Evolutionary conservation across 441 rosid genomes (phyloP), one percentile per base, ranked within the genome.

Genomic region (Populus hybrid): DNA sequence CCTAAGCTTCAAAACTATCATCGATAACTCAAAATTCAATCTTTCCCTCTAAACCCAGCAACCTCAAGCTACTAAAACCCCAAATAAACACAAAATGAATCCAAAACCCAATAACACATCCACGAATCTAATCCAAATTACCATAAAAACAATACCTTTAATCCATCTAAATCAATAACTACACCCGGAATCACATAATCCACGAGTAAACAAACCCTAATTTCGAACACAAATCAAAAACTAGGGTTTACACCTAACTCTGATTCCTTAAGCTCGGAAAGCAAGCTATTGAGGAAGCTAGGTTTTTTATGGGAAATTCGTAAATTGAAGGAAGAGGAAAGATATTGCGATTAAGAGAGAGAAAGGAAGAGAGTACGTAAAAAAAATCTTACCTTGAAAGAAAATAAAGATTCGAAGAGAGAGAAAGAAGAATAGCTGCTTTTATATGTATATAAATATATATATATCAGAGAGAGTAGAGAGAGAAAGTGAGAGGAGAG

Each of bases 301-400:
- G 94, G 95, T 91, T 89, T 91, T 87, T 79, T 78, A 81, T 80
- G 84, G 83, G 78, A 83, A 84, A 83, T 79, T 75, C 84, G 87
- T 72, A 30, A 83, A 82, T 78, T 69, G 66, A 70, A 77, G 64
- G 67, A 11, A 40, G 66, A 30, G 66, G 64, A 59, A 76, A 35
- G 34, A 75, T 67, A 77, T 67, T 63, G 70, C 63, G 57, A 75
- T 35, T 67, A 12, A 23, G 20, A 61, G 50, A 2, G 24, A 28
- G 36, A 36, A 30, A 30, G 32, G 32, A 30, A 30, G 32, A 30
- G 32, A 30, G 4, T 30, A 30, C 32, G 32, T 30, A 4, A 30
- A 30, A 0, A 30, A 30, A 30, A 30, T 83, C 78, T 34, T 40
- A 77, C 79, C 85, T 73, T 50, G 14, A 21, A 73, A 71, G 80